Base-by-base conservation (phyloP, 2,329 filamentous ascomycete species). In the Elsinoe australis region DNA sequence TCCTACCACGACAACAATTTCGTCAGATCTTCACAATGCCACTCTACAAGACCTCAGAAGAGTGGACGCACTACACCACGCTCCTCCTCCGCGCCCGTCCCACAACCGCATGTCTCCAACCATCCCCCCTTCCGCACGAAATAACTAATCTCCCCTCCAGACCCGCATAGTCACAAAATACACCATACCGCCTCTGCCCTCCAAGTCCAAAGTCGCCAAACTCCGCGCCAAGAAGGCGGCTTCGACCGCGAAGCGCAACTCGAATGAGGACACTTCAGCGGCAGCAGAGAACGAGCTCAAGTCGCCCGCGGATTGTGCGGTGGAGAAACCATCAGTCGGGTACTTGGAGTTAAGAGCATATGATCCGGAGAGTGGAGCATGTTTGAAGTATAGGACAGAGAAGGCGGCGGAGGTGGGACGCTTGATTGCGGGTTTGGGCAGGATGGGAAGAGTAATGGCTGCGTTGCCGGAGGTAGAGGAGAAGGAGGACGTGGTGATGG, bases 81-180 rank as follows among this genome's bases (percentile, higher is more conserved):
- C 79, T 89, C 52, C 81, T 98, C 50, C 74, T 98, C 48, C 79
- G 92, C 68, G 90, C 92, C 49, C 82, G 87, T 39, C 92, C 92
- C 3, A 79, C 78, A 26, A 88, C 85, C 32, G 90, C 94, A 78
- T 54, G 79, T 70, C 22, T 17, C 35, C 38, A 41, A 7, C 26
- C 12, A 14, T 26, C 33, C 31, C 31, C 45, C 24, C 47, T 49
- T 21, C 36, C 19, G 6, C 34, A 24, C 49, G 26, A 32, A 32
- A 17, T n/a, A 38, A 7, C 36, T 34, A 10, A 33, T 21, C 33
- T 26, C 21, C 12, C 21, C 6, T 21, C 15, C 60, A 95, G 89
- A 89, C 90, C 39, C 79, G 82, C 61, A 87, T 96, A 70, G 94
- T 87, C 56, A 95, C 89, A 54, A 88, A 85, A 74, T 98, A 96